phyloP scores from a whole-genome alignment of 352 stramenopile genomes.

The Elongisporangium undulatum region DNA sequence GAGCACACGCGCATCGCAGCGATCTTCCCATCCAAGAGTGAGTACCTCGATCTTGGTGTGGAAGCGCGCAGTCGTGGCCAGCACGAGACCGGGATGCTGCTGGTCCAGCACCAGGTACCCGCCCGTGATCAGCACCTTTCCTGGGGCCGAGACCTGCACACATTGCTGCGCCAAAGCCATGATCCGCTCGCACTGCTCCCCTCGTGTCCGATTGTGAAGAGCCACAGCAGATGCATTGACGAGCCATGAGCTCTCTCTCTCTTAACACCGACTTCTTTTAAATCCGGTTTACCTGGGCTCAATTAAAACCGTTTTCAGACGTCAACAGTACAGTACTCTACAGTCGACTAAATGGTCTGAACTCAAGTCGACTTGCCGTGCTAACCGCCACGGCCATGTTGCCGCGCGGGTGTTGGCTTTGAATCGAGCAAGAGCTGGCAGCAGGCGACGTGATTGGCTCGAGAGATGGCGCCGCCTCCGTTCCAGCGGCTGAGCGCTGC shows the following conservation, averaged over 20 bases:
- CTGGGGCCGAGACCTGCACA: slow-evolving; percentile 88
- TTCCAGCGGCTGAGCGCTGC: slow-evolving; percentile 8
- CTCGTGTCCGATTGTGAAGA: not conserved
- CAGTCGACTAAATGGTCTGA: not conserved
- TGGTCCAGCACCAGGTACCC: slow-evolving; percentile 96
- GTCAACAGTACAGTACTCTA: too few species aligned
- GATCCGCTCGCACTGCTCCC: not conserved
- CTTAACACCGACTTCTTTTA: not conserved
- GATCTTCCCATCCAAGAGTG: too few species aligned
- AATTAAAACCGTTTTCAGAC: not conserved
- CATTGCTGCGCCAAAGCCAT: not conserved
- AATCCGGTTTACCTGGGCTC: not conserved
- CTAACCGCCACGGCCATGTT: not conserved
- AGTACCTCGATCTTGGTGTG: slow-evolving; percentile 67
- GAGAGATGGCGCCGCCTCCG: slow-evolving; percentile 13
- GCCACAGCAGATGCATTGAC: not conserved
- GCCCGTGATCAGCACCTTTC: slow-evolving; percentile 96
- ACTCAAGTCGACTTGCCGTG: not conserved
- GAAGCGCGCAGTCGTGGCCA: slow-evolving; percentile 92
- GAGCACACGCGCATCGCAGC: not conserved
- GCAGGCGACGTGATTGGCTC: slow-evolving; percentile 10
- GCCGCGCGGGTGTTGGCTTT: not conserved
- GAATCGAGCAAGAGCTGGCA: not conserved
- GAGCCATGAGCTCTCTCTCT: not conserved
- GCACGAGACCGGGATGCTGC: slow-evolving; percentile 85